Evolutionary conservation across 2,329 filamentous ascomycete genomes (phyloP), one percentile per base, ranked within the genome.

Genomic region (Aspergillus vadensis): DNA sequence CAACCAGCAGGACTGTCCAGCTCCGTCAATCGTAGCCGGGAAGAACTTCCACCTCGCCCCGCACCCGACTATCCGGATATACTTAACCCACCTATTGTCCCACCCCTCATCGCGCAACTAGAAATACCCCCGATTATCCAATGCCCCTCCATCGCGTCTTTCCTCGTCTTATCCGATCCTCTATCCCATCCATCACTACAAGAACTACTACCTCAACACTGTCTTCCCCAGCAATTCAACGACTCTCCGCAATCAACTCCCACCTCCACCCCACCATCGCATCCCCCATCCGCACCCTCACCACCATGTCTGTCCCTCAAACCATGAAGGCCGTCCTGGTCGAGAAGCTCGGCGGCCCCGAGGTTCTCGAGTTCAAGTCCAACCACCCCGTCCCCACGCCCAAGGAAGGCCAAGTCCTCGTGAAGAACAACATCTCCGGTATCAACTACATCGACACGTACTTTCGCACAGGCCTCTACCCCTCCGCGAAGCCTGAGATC

Each of bases 371-470:
- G 70, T 87, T 89, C 76, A 88, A 84, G 70, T 86, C 86, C 17
- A 86, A 91, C 70, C 74, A 92, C 3, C 87, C 89, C 5, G 85
- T 96, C 1, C 91, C 92, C 0, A 79, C 82, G 53, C 85, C 84
- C 2, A 80, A 85, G 38, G 85, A 88, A n/a, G 88, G 87, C 60
- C 83, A 96, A 67, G 77, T 97, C 21, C 84, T 97, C 4, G 85
- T 97, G 60, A 90, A 89, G 77, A 96, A 96, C 76, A 86, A 88
- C 65, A 90, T 85, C 73, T 83, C 89, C 52, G 93, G 92, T 61
- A 81, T 97, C 63, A 97, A 97, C 79, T 97, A 85, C 79, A 96
- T 97, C 70, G 93, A 97, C 77, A 96, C 85, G 41, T 96, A 97
- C 79, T 96, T 93, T 84, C 91, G 93, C 74, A 87, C 85, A 12